A percentile compares a stretch with the other conserved stretches of the same genome.
Evolutionary conservation across 208 protist genomes (phyloP).

Genomic region (Trypanosoma cruzi): DNA sequence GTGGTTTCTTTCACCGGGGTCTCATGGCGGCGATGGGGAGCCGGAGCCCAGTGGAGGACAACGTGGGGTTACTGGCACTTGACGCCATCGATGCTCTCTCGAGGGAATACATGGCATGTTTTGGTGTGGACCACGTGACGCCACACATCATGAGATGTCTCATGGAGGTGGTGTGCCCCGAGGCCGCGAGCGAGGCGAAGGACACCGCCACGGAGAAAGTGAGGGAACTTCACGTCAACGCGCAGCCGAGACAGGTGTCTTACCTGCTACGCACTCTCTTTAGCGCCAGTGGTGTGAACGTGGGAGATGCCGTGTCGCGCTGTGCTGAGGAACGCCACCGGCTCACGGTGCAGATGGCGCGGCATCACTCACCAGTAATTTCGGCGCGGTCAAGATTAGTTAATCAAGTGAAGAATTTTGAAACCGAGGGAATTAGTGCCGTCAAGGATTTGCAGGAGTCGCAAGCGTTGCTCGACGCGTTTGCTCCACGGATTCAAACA

Average conservation of each 20-base stretch:
- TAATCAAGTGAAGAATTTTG: not conserved
- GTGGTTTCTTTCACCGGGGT: too few species aligned
- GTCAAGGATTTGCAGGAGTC: too few species aligned
- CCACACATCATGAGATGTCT: constrained; percentile 15
- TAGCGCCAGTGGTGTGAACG: not conserved
- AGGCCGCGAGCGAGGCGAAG: constrained; percentile 4
- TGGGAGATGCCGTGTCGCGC: constrained; percentile 1
- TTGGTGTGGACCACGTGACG: constrained; percentile 5
- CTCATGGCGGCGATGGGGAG: not conserved
- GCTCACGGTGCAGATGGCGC: not conserved
- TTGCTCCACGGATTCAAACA: too few species aligned
- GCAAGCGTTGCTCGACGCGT: too few species aligned
- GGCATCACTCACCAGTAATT: not conserved
- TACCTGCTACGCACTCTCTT: constrained; percentile 8
- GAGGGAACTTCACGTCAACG: not conserved
- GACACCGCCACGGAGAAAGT: constrained; percentile 4
- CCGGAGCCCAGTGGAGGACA: not conserved
- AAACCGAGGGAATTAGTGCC: not conserved
- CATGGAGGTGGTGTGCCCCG: constrained; percentile 7
- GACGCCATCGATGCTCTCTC: constrained; percentile 7
- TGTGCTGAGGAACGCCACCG: not conserved
- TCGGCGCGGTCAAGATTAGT: too few species aligned
- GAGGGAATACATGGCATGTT: constrained; percentile 14
- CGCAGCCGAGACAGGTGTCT: not conserved
- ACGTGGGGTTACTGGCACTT: not conserved